Conservation (phyloP, 371 early-diverging fungal species). For the Saksenaea oblongispora region DNA sequence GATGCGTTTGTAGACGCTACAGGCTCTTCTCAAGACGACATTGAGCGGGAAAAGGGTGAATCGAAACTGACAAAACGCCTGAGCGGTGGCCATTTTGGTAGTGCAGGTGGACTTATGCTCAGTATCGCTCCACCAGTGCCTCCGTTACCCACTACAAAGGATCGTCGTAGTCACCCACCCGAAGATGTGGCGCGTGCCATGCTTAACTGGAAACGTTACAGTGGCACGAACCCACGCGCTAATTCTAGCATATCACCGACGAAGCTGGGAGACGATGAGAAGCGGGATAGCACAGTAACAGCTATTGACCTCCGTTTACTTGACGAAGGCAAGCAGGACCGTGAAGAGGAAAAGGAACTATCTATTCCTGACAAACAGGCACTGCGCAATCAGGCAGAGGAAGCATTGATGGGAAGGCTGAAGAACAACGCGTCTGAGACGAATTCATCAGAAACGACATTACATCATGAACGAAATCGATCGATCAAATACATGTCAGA, state of each 20-base stretch:
- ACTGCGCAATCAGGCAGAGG: constrained; percentile 12
- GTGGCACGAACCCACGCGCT: neutral
- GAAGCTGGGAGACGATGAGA: neutral
- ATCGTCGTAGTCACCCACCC: constrained; percentile 23
- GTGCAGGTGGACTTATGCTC: constrained; percentile 48
- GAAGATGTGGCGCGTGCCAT: constrained; percentile 41
- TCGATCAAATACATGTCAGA: neutral
- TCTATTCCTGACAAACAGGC: constrained; percentile 4
- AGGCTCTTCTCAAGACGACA: constrained; percentile 35
- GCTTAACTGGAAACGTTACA: constrained; percentile 45
- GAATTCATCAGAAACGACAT: neutral
- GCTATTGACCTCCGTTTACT: neutral
- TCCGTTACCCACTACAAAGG: constrained; percentile 10
- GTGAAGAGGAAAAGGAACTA: constrained; percentile 9
- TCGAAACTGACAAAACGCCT: constrained; percentile 41
- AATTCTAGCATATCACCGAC: neutral
- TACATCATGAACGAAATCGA: neutral
- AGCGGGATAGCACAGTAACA: neutral
- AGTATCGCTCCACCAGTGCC: constrained; percentile 21
- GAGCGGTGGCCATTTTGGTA: constrained; percentile 52
- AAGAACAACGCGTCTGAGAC: neutral
- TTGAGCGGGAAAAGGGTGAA: constrained; percentile 39
- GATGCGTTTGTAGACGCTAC: constrained; percentile 50
- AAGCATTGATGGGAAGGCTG: constrained; percentile 6
- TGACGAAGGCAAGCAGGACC: neutral